Percentiles rank a stretch among this genome's conserved stretches.
phyloP scores from a whole-genome alignment of 176 grass and related monocot genomes.

The Musa beccarii region DNA sequence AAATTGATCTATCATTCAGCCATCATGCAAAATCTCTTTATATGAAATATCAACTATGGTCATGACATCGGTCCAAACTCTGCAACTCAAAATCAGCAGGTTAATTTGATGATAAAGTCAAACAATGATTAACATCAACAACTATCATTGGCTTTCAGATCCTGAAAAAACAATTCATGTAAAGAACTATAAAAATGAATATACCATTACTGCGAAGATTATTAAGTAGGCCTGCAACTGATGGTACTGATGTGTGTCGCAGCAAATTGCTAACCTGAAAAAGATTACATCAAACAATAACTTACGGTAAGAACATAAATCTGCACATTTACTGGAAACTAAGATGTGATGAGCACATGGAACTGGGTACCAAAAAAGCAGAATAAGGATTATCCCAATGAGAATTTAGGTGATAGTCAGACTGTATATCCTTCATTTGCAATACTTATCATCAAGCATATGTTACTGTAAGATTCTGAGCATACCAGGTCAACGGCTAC shows the following conservation, averaged over 20 bases:
- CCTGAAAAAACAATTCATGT: neutral
- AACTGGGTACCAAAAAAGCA: no score
- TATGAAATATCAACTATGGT: no score
- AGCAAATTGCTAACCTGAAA: slow-evolving; percentile 84
- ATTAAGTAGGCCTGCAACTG: slow-evolving; percentile 61
- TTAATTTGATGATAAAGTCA: no score
- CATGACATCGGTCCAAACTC: no score
- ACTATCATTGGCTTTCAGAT: no score
- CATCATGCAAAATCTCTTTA: no score
- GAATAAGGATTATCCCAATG: neutral
- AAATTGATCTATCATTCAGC: no score
- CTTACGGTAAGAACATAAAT: neutral
- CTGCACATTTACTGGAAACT: neutral
- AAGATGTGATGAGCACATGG: neutral
- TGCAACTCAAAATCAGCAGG: no score
- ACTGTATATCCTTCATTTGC: neutral
- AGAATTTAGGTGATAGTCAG: neutral
- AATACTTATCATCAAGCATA: neutral
- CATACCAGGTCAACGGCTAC: slow-evolving; percentile 72
- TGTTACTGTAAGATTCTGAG: slow-evolving; percentile 9
- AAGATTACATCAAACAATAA: neutral
- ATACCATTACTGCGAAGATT: slow-evolving; percentile 76
- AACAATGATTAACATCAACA: no score
- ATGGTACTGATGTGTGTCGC: slow-evolving; percentile 54
- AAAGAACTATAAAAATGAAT: slow-evolving; percentile 10